phyloP scores from a whole-genome alignment of 148 eudicot species.

The Fagopyrum esculentum region DNA sequence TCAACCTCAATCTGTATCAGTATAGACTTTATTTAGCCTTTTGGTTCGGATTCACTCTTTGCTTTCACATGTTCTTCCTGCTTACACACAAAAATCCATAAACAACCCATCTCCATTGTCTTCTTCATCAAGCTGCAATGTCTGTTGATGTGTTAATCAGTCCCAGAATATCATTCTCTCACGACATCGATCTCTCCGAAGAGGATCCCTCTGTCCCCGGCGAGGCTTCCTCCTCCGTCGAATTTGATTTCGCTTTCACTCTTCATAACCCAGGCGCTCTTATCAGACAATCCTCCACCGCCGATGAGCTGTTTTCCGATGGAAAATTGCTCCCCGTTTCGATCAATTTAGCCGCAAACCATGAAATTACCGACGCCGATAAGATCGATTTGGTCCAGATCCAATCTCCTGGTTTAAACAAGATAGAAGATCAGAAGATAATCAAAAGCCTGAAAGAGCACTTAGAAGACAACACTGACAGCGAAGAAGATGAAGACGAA shows the following conservation, averaged over 20 bases:
- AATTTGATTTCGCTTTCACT: conserved; percentile 46
- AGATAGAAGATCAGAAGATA: conserved; percentile 22
- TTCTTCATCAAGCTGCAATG: conserved; percentile 19
- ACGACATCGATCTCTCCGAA: conserved; percentile 35
- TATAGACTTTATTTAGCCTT: no score
- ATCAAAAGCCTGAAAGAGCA: conserved; percentile 56
- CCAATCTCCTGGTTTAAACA: background rate
- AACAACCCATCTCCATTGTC: background rate
- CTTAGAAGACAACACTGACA: conserved; percentile 30
- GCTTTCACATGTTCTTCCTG: background rate
- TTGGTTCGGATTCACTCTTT: no score
- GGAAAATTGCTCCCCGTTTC: conserved; percentile 58
- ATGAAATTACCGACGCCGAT: background rate
- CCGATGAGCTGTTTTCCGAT: conserved; percentile 70
- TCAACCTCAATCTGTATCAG: no score
- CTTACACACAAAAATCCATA: background rate
- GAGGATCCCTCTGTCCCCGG: conserved; percentile 9
- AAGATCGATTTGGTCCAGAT: background rate
- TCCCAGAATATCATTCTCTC: conserved; percentile 64
- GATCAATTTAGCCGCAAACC: conserved; percentile 16
- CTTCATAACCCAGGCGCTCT: conserved; percentile 13
- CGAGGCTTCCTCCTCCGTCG: conserved; percentile 23
- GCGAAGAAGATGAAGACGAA: conserved; percentile 19
- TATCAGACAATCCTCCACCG: conserved; percentile 34
- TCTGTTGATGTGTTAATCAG: conserved; percentile 49